Conservation (phyloP, 202 grass and related monocot genomes). For the Bolboschoenoplectus hybrid region DNA sequence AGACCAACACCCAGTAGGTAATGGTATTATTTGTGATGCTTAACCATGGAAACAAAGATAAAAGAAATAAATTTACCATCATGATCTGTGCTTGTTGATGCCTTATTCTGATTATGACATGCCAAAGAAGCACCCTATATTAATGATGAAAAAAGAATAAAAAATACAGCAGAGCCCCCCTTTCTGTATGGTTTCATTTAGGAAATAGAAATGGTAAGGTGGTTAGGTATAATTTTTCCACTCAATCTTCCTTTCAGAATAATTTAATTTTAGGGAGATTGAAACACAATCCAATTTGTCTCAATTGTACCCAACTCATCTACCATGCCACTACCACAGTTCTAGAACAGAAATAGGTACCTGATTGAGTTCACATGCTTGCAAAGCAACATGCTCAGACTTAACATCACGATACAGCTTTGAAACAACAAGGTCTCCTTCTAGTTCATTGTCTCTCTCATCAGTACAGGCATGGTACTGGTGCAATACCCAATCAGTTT, state of each 20-base stretch:
- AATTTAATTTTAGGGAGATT: constrained; percentile 9
- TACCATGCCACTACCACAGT: constrained; percentile 1
- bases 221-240: neutral
- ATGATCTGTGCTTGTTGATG: neutral
- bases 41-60: constrained; percentile 1
- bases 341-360: constrained; percentile 42
- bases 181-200: neutral
- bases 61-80: neutral
- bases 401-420: constrained; percentile 49
- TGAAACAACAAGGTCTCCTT: constrained; percentile 64
- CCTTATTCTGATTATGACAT: neutral
- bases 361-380: neutral
- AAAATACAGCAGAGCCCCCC: neutral
- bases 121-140: constrained; percentile 14
- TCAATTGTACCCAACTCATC: neutral
- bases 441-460: constrained; percentile 31
- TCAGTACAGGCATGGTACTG: constrained; percentile 56
- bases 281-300: neutral
- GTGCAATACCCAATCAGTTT: constrained; percentile 67
- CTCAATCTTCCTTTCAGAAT: constrained; percentile 14
- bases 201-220: neutral
- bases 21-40: neutral
- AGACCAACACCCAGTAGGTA: neutral
- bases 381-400: constrained; percentile 30
- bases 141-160: neutral